Percentiles rank a stretch among this genome's conserved stretches.
Conservation (phyloP, 257 asterid genomes). For the Scutellaria minor region DNA sequence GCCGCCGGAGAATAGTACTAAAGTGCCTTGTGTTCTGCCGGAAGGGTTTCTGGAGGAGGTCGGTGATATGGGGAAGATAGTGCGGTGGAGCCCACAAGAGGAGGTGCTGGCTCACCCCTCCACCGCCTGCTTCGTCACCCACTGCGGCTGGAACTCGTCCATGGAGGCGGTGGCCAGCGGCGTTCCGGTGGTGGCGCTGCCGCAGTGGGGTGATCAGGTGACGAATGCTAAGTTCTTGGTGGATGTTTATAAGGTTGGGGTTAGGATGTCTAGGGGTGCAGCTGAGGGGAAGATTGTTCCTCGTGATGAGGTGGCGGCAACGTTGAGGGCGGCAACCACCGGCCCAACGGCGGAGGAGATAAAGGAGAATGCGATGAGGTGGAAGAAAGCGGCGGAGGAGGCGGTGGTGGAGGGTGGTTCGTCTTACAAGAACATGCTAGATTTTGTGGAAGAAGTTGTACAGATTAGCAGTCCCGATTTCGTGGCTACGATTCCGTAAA, state of each 20-base stretch:
- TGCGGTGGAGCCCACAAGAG: slow-evolving; percentile 78
- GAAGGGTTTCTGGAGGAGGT: slow-evolving; percentile 52
- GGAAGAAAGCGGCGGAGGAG: slow-evolving; percentile 73
- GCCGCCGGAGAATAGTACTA: slow-evolving; percentile 8
- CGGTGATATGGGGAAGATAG: slow-evolving; percentile 59
- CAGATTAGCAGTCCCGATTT: too few species aligned
- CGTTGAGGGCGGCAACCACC: slow-evolving; percentile 50
- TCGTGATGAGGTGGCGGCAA: slow-evolving; percentile 58
- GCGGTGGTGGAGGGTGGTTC: slow-evolving; percentile 76
- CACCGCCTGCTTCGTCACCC: slow-evolving; percentile 71
- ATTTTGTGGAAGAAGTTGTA: slow-evolving; percentile 50
- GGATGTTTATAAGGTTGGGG: slow-evolving; percentile 69
- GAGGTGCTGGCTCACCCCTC: slow-evolving; percentile 75
- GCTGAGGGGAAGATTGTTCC: slow-evolving; percentile 50
- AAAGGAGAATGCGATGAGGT: slow-evolving; percentile 54
- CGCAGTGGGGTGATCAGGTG: slow-evolving; percentile 92
- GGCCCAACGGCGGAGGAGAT: slow-evolving; percentile 62
- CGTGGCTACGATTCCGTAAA: not conserved
- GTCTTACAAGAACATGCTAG: slow-evolving; percentile 49
- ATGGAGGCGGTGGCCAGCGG: slow-evolving; percentile 77
- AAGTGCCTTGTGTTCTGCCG: slow-evolving; percentile 43
- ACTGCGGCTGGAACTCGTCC: slow-evolving; percentile 91
- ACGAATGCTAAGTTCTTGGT: slow-evolving; percentile 77
- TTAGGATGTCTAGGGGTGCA: slow-evolving; percentile 65
- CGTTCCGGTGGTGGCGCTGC: slow-evolving; percentile 71